Conservation (phyloP, 108 stramenopile species). For the Aureococcus anophagefferens region DNA sequence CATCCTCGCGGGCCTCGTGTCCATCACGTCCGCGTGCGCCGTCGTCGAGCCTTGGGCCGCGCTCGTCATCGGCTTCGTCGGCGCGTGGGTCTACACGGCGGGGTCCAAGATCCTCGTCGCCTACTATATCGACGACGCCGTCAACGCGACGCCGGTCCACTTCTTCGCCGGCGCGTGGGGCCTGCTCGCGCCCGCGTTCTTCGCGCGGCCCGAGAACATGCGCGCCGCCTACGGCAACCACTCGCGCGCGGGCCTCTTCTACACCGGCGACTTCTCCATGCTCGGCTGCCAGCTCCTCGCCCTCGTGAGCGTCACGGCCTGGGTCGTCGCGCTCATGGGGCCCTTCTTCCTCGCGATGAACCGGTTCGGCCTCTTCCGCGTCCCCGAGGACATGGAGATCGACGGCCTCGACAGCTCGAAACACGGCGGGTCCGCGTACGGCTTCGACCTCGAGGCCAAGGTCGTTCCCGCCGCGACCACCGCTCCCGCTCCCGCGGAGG, state of each 20-base stretch:
- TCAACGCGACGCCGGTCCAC: constrained; percentile 84
- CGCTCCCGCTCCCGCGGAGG: too few relatives aligned
- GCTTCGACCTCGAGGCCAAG: too few relatives aligned
- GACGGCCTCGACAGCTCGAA: constrained; percentile 34
- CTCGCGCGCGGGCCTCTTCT: constrained; percentile 1
- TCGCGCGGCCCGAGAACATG: constrained; percentile 51
- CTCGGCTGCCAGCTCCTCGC: constrained; percentile 59
- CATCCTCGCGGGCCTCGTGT: constrained; percentile 73
- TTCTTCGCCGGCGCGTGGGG: constrained; percentile 76
- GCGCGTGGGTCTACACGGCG: constrained; percentile 60
- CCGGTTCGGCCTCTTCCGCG: too few relatives aligned
- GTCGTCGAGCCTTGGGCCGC: too few relatives aligned
- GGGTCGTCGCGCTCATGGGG: too few relatives aligned
- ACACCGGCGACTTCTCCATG: constrained; percentile 39
- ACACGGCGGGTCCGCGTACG: constrained; percentile 27
- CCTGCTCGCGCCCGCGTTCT: constrained; percentile 62
- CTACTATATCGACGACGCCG: constrained; percentile 76
- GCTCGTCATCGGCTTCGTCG: constrained; percentile 64
- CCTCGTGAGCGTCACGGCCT: constrained; percentile 60
- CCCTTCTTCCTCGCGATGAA: too few relatives aligned
- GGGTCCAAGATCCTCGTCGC: constrained; percentile 47
- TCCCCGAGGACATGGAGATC: too few relatives aligned
- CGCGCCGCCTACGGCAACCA: constrained; percentile 41
- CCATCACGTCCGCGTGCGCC: constrained; percentile 77
- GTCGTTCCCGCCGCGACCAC: too few relatives aligned